Base-by-base conservation (phyloP, 306 rosid genomes). In the Quercus aquifolioides region DNA sequence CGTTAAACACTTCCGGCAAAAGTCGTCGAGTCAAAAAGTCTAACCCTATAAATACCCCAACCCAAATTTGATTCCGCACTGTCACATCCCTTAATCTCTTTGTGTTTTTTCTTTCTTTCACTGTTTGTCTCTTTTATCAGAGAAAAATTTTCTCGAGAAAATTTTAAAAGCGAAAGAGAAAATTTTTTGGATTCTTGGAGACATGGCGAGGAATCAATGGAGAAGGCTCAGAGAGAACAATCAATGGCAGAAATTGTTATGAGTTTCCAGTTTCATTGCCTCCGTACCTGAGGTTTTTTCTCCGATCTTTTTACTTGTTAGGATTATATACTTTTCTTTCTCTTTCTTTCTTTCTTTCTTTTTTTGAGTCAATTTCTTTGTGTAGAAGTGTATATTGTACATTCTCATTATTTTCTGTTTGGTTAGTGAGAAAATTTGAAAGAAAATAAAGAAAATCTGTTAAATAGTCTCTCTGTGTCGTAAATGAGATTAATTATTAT, bases 261-360 rank as follows among this genome's bases (percentile, higher is more conserved):
- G 1, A 59, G 41, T 46, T 54, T 72, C 64, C 25, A 26, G 3
- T 75, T 41, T 75, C 83, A 77, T 69, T 67, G 74, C 13, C 87
- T 65, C 69, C 80, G 70, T 41, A 74, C 79, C 69, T 83, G 82
- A 85, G 1, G 59, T 33, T 78, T 86, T 86, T 49, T 73, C 85
- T 69, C 43, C 81, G n/a, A 17, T 75, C 67, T 62, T 70, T 8
- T 79, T 69, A 84, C 74, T 76, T 55, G 65, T 75, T 51, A 71
- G 94, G 86, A 70, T 86, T 43, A 72, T 5, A 10, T 67, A 59
- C 68, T 4, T 33, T 0, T 20, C 14, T 17, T 57, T 57, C 60
- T 20, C 6, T 2, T 0, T 8, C 11, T 41, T 38, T 43, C 11
- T 41, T 38, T 43, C n/a, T 43, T 79, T 33, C 41, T 71, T 76